These are phyloP conservation scores for Beauveria australis DNA, from an alignment of 2,329 filamentous ascomycete genomes.

Conservation along the genomic window DNA sequence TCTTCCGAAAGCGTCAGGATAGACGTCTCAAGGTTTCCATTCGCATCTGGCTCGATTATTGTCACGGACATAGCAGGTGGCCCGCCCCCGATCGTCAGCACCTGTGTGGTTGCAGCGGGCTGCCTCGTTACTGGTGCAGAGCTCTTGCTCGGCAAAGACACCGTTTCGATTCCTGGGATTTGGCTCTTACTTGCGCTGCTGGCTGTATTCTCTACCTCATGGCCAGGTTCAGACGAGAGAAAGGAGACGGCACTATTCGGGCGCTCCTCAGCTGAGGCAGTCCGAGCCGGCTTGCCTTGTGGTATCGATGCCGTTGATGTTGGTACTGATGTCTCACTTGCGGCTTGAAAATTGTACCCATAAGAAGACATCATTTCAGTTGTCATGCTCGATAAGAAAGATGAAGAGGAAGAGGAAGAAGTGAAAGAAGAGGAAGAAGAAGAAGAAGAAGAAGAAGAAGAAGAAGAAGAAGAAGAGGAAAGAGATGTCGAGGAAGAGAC, in stretches of 20 bases:
- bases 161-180: conserved; percentile 1
- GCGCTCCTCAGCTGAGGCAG: neutral
- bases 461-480: neutral
- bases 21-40: conserved; percentile 16
- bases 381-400: neutral
- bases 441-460: neutral
- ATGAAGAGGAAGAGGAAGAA: neutral
- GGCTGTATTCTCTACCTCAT: neutral
- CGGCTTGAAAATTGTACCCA: conserved; percentile 1
- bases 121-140: neutral
- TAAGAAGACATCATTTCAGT: neutral
- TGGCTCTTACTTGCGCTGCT: conserved; percentile 3
- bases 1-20: conserved; percentile 13
- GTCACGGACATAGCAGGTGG: conserved; percentile 16
- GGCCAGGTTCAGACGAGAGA: neutral
- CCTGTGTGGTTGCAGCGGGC: neutral
- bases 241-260: neutral
- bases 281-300: neutral
- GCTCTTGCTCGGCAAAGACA: neutral
- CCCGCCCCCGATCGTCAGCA: neutral
- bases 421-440: neutral
- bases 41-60: conserved; percentile 17
- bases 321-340: neutral
- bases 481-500: neutral
- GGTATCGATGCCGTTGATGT: neutral